Evolutionary conservation across 2,329 filamentous ascomycete genomes (phyloP), one percentile per base, ranked within the genome.

Genomic region (Aspergillus sp.): DNA sequence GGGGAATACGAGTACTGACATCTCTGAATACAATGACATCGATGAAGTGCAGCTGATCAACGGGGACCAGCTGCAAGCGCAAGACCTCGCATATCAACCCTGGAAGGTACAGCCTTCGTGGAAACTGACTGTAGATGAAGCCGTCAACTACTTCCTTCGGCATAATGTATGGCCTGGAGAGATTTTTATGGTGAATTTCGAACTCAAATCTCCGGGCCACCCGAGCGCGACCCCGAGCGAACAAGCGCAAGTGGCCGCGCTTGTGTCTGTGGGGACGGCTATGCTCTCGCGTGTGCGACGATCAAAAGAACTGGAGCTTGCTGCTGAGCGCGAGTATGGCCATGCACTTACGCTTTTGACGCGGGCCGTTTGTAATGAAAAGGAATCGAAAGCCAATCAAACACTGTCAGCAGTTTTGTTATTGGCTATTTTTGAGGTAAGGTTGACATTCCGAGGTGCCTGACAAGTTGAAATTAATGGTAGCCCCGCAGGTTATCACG

Each of bases 381-480:
- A 65, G 17, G 68, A 75, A 44, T 74, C 72, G n/a, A 74, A 65
- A 40, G 65, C 69, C 20, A 73, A 76, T 57, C 73, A 80, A 46
- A 76, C 81, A 9, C 77, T 82, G 15, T 76, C 85, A 61, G 77
- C 80, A 7, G 81, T 86, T 30, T 75, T 87, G 42, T 77, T 84
- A 64, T 78, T 88, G 61, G 83, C 84, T 47, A 77, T 86, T 68
- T 88, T 85, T 60, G 85, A 88, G 77, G 84, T 86, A 71, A 65
- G 74, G 27, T 37, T 9, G n/a, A 11, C 17, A 13, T 40, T 37
- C 51, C 34, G 13, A 37, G 11, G 24, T 44, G 1, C 37, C 40
- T 30, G 27, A 27, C 27, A 45, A 7, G 46, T 17, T 17, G 40
- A 34, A 17, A 5, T 51, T 63, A 62, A 62, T 50, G 12, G 27